Conservation (phyloP, 768 basidiomycete species). For the Mycena leptocephala region DNA sequence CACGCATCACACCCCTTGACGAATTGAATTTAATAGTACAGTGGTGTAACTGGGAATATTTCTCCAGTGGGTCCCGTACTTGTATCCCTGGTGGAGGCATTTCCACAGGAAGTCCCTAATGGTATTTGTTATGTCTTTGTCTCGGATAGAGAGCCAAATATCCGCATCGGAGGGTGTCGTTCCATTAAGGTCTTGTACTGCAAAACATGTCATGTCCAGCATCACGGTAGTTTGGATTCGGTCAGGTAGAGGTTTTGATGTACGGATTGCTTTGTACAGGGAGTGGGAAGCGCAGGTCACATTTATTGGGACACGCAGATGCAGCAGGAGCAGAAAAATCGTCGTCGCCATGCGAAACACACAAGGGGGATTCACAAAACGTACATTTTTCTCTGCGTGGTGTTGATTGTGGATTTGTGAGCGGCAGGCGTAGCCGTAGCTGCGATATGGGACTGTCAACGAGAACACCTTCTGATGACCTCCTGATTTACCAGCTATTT, state of each 20-base stretch:
- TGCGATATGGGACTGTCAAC: not conserved
- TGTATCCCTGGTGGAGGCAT: not conserved
- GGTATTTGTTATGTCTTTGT: not conserved
- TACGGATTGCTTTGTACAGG: not conserved
- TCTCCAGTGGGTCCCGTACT: too few species aligned
- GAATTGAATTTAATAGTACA: too few species aligned
- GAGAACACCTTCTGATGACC: too few species aligned
- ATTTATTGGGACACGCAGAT: not conserved
- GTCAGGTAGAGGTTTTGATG: not conserved
- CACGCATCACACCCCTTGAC: too few species aligned
- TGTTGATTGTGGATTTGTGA: not conserved
- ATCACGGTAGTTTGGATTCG: not conserved
- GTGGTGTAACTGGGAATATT: too few species aligned
- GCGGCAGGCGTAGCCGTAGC: slow-evolving; percentile 3
- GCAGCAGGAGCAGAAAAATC: not conserved
- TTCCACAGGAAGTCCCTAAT: not conserved
- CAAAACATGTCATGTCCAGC: not conserved
- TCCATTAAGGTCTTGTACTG: not conserved
- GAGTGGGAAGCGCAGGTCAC: too few species aligned
- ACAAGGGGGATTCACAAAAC: not conserved
- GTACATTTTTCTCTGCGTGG: slow-evolving; percentile 12
- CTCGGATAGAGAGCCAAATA: not conserved
- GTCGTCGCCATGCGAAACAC: not conserved
- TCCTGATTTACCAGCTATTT: slow-evolving; percentile 24
- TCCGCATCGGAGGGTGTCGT: not conserved